Conservation (phyloP, 1,284 basidiomycete genomes). For the Cystobasidium slooffiae region DNA sequence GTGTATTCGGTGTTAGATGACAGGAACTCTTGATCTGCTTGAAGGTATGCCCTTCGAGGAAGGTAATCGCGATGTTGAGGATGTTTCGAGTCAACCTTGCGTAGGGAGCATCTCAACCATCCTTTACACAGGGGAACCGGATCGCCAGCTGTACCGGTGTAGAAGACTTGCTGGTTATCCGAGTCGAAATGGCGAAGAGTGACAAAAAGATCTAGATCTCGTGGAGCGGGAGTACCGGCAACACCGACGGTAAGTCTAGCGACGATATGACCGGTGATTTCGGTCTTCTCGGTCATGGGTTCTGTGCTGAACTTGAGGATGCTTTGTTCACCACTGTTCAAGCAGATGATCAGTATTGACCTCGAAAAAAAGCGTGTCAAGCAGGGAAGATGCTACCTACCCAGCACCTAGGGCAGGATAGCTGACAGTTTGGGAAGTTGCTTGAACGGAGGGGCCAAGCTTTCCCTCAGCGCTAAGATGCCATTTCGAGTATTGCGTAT, state of each 20-base stretch:
- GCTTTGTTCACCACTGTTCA: slow-evolving; percentile 10
- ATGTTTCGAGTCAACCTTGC: slow-evolving; percentile 50
- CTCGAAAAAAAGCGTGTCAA: not conserved
- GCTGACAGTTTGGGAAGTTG: not conserved
- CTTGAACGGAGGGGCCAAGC: slow-evolving; percentile 2
- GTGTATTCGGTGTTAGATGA: slow-evolving; percentile 50
- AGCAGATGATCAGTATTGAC: not conserved
- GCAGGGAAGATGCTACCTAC: not conserved
- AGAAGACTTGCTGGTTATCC: slow-evolving; percentile 55
- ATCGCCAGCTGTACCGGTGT: slow-evolving; percentile 56
- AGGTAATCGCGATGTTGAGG: slow-evolving; percentile 52
- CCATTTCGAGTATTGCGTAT: slow-evolving; percentile 52
- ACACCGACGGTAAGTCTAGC: slow-evolving; percentile 51
- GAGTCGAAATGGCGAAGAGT: slow-evolving; percentile 55
- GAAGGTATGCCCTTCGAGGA: slow-evolving; percentile 54
- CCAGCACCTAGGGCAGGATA: slow-evolving; percentile 10
- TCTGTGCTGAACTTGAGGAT: slow-evolving; percentile 47
- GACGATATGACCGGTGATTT: slow-evolving; percentile 55
- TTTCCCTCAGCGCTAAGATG: slow-evolving; percentile 49
- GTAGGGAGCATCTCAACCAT: slow-evolving; percentile 55
- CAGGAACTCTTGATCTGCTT: slow-evolving; percentile 51
- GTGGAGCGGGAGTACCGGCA: slow-evolving; percentile 50
- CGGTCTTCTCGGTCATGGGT: slow-evolving; percentile 52
- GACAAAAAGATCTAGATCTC: slow-evolving; percentile 56
- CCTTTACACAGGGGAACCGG: slow-evolving; percentile 55